phyloP scores from a whole-genome alignment of 116 monocot species.

The Zostera marina region DNA sequence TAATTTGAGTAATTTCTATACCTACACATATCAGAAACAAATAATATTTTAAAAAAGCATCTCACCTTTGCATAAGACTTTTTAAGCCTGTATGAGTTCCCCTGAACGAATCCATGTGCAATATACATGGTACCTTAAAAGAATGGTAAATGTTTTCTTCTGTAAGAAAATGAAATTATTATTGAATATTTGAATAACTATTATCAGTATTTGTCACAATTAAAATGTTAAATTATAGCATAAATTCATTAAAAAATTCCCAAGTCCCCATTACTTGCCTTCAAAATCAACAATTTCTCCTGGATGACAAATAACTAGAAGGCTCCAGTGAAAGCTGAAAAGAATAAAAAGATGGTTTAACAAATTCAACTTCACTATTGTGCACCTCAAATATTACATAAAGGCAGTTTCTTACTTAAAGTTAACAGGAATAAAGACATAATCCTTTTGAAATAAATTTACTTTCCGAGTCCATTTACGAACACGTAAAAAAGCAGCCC shows the following conservation, averaged over 20 bases:
- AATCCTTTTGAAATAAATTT: conserved; percentile 88
- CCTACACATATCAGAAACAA: not conserved
- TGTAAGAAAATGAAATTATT: conserved; percentile 11
- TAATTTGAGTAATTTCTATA: no score
- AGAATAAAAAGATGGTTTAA: not conserved
- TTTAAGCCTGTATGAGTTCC: conserved; percentile 78
- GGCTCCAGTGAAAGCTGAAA: conserved; percentile 91
- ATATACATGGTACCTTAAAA: conserved; percentile 53
- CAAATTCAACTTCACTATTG: not conserved
- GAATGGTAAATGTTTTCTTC: conserved; percentile 22
- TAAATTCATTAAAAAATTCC: not conserved
- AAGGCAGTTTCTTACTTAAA: conserved; percentile 53
- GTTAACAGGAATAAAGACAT: conserved; percentile 91
- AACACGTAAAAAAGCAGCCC: conserved; percentile 84
- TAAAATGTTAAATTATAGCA: not conserved
- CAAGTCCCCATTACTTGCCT: conserved; percentile 23
- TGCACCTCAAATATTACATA: not conserved
- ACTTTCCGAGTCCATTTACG: conserved; percentile 98
- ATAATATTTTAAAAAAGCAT: not conserved
- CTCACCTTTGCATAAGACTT: conserved; percentile 57
- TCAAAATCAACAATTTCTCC: conserved; percentile 41
- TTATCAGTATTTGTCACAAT: no score
- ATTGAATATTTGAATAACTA: no score
- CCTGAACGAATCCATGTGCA: conserved; percentile 86
- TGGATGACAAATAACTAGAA: conserved; percentile 92